Conservation (phyloP, 495 filamentous ascomycete species). For the Achaetomiella virescens region DNA sequence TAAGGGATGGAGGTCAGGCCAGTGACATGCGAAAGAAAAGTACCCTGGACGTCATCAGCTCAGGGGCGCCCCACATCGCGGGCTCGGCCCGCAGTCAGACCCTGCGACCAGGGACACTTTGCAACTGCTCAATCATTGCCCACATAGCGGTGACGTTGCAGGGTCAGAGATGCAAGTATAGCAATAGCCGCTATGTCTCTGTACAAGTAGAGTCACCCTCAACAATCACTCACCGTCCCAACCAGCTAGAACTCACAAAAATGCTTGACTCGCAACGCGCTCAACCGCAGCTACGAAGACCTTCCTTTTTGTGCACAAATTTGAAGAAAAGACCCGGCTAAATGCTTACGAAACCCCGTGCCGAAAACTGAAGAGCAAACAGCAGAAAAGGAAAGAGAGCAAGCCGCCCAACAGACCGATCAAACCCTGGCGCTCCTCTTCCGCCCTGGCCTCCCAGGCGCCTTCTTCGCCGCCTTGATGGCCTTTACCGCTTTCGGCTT, state of each 20-base stretch:
- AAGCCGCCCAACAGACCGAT: background rate
- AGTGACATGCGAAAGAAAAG: background rate
- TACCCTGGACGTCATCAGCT: slow-evolving; percentile 6
- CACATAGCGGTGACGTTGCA: background rate
- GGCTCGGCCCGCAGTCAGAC: too few species aligned
- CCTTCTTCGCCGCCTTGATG: slow-evolving; percentile 12
- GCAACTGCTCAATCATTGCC: too few species aligned
- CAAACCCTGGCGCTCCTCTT: slow-evolving; percentile 5
- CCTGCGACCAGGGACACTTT: background rate
- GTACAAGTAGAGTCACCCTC: slow-evolving; percentile 1
- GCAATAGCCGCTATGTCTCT: background rate
- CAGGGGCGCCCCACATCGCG: background rate
- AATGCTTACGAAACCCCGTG: background rate
- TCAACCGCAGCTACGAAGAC: background rate
- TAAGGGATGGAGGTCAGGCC: background rate
- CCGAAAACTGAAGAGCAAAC: background rate
- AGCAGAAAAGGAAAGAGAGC: background rate
- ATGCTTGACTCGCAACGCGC: background rate
- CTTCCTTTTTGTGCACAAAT: background rate
- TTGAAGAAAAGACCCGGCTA: background rate
- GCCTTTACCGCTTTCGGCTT: slow-evolving; percentile 13
- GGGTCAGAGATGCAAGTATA: background rate
- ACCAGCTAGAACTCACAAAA: background rate
- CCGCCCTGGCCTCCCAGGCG: slow-evolving; percentile 3
- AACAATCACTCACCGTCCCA: background rate